These are phyloP conservation scores for Calonectria henricotiae DNA, from an alignment of 2,329 filamentous ascomycete genomes.

Conservation along the genomic window DNA sequence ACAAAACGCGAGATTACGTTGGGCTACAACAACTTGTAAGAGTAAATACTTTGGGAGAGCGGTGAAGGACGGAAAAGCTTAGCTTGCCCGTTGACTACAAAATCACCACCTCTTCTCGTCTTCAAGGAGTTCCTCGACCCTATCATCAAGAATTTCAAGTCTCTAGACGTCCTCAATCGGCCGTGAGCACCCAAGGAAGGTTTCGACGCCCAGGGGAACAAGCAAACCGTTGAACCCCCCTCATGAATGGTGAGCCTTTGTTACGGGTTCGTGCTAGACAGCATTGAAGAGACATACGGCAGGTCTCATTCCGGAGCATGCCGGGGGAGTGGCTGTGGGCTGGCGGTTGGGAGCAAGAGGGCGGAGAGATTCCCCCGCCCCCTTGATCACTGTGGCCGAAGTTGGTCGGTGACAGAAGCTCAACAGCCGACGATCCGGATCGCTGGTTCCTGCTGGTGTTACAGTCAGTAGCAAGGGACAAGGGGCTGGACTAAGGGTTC, in stretches of 20 bases:
- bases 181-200: not conserved
- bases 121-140: slow-evolving; percentile 9
- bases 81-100: not conserved
- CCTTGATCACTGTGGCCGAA: not conserved
- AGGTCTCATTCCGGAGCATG: slow-evolving; percentile 10
- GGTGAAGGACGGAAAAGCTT: not conserved
- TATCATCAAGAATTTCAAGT: not conserved
- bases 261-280: not conserved
- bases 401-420: not conserved
- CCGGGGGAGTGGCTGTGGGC: slow-evolving; percentile 8
- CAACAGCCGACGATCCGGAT: not conserved
- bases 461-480: slow-evolving; percentile 18
- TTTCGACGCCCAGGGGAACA: not conserved
- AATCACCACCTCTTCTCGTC: not conserved
- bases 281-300: not conserved
- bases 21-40: not conserved
- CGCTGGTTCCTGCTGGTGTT: slow-evolving; percentile 12
- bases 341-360: not conserved
- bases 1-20: not conserved
- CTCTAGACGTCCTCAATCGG: not conserved
- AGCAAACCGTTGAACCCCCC: not conserved
- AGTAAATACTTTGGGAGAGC: not conserved
- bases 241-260: not conserved
- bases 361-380: not conserved
- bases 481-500: not conserved